These are phyloP conservation scores for Paecilomyces dactylethromorphus DNA, from an alignment of 2,329 filamentous ascomycete genomes.

Conservation along the genomic window DNA sequence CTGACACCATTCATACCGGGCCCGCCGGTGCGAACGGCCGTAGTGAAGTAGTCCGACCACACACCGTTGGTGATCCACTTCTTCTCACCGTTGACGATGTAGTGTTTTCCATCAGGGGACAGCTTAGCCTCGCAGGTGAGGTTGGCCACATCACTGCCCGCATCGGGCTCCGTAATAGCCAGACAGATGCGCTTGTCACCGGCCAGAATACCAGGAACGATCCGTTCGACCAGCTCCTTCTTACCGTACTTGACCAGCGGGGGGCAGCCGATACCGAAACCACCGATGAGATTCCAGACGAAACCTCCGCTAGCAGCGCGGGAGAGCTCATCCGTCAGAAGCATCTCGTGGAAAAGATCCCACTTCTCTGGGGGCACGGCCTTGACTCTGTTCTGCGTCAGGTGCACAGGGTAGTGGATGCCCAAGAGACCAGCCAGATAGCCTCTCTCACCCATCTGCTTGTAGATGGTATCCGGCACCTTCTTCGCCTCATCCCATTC, in stretches of 20 bases:
- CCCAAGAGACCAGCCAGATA: slow-evolving; percentile 89
- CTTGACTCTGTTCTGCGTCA: slow-evolving; percentile 64
- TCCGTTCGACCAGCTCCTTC: slow-evolving; percentile 75
- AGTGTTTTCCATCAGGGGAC: slow-evolving; percentile 92
- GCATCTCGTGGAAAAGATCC: slow-evolving; percentile 98
- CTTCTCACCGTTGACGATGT: slow-evolving; percentile 99
- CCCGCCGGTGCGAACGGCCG: slow-evolving; percentile 82
- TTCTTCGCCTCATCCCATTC: slow-evolving; percentile 97
- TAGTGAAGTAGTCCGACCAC: slow-evolving; percentile 96
- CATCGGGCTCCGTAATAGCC: slow-evolving; percentile 94
- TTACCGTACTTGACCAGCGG: slow-evolving; percentile 88
- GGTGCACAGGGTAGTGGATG: slow-evolving; percentile 66
- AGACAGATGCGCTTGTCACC: slow-evolving; percentile 97
- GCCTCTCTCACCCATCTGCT: slow-evolving; percentile 86
- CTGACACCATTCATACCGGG: slow-evolving; percentile 89
- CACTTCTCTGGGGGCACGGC: slow-evolving; percentile 81
- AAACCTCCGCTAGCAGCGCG: slow-evolving; percentile 84
- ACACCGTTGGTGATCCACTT: slow-evolving; percentile 99
- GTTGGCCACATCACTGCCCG: slow-evolving; percentile 91
- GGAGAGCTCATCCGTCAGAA: slow-evolving; percentile 90
- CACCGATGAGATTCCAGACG: slow-evolving; percentile 94
- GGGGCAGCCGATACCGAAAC: slow-evolving; percentile 92
- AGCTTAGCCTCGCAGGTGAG: slow-evolving; percentile 93
- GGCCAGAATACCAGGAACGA: slow-evolving; percentile 77
- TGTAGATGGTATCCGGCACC: slow-evolving; percentile 85